Conservation (phyloP, 768 basidiomycete species). For the Ramaria sp. region DNA sequence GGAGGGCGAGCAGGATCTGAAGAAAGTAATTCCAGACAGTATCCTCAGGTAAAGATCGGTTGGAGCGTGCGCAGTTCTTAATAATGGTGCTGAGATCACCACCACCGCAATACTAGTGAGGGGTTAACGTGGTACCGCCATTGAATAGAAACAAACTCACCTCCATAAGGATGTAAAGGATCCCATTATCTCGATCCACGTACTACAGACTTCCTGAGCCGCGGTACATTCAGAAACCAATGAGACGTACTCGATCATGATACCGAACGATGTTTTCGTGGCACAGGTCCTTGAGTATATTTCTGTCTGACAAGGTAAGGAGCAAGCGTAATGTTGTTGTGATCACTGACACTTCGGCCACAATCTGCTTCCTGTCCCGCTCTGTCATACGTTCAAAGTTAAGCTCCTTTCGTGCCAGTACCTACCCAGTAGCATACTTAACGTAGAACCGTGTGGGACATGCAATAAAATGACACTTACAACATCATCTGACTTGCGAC, state of each 20-base stretch:
- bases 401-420: constrained; percentile 88
- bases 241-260: constrained; percentile 54
- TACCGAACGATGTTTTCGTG: constrained; percentile 97
- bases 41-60: constrained; percentile 77
- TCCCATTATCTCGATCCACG: constrained; percentile 83
- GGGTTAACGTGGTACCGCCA: neutral
- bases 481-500: constrained; percentile 70
- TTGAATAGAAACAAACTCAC: constrained; percentile 14
- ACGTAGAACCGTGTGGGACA: constrained; percentile 1
- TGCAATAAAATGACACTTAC: constrained; percentile 36
- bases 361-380: constrained; percentile 91
- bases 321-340: constrained; percentile 2
- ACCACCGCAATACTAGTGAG: constrained; percentile 71
- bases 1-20: constrained; percentile 82
- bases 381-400: constrained; percentile 97
- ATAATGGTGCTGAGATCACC: constrained; percentile 89
- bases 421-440: constrained; percentile 26
- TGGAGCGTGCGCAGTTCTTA: constrained; percentile 59
- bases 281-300: constrained; percentile 91
- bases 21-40: constrained; percentile 94
- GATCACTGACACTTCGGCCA: constrained; percentile 85
- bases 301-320: constrained; percentile 34
- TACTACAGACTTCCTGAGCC: constrained; percentile 29
- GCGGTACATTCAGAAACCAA: neutral
- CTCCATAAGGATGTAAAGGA: constrained; percentile 97